Base-by-base conservation (phyloP, 768 basidiomycete species). In the Krasilnikovozyma curviuscula region DNA sequence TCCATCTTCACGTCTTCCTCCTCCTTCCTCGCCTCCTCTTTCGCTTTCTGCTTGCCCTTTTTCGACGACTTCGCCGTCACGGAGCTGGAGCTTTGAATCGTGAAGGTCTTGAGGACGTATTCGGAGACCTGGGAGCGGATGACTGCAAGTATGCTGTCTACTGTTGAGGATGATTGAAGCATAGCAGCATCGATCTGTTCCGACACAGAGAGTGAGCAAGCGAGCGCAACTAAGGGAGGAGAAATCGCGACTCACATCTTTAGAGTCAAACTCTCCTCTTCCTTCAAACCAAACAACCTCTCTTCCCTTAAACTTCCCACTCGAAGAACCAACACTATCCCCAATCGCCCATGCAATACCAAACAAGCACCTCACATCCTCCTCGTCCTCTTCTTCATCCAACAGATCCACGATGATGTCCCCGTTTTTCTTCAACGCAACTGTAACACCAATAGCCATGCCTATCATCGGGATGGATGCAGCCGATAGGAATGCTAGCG, bases 271-370 rank as follows among this genome's bases (percentile, higher is more conserved):
- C 18, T 30, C 40, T 1, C 50, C 50, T 32, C 39, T 35, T 13
- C 28, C 38, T 29, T 52, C 45, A 19, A 47, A 46, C 50, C 45
- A 47, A 14, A 52, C 46, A 24, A 52, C 50, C 35, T 37, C 32
- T 52, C 50, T 29, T 42, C 31, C 7, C 48, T 41, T 21, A 34
- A 34, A 24, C 27, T 49, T 23, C 31, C 32, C 13, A 10, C 40
- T 5, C n/a, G 33, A 6, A 35, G 40, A 10, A 16, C 40, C 37
- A 16, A 3, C 29, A 25, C 37, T 10, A 46, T 40, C 12, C 50
- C 50, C 21, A 47, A 16, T 0, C 32, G 18, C 0, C 45, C 50
- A 19, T 46, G 45, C 5, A 52, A 52, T n/a, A 27, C 45, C 45
- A 40, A 52, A 9, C 50, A 44, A 21, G 48, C 44, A 0, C 50